These are phyloP conservation scores for Oryza officinalis DNA, from an alignment of 176 grass and related monocot genomes.

Conservation along the genomic window DNA sequence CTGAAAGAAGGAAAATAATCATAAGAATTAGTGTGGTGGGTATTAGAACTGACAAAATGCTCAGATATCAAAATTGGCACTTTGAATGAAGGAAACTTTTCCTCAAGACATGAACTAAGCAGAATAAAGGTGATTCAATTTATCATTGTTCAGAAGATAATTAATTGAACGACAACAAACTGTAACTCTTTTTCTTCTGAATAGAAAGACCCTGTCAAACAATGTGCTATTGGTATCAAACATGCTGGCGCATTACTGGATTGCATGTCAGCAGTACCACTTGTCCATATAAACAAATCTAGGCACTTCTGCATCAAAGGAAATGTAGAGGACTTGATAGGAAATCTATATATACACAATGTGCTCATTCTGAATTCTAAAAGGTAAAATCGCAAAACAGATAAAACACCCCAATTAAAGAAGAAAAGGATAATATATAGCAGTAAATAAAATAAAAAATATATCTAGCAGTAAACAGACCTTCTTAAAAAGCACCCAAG, in stretches of 20 bases:
- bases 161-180: neutral
- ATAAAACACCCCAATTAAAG: neutral
- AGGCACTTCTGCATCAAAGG: constrained; percentile 25
- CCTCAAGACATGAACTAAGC: neutral
- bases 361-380: neutral
- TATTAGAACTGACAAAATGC: constrained; percentile 28
- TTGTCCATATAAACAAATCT: neutral
- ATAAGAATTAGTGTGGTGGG: constrained; percentile 37
- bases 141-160: constrained; percentile 17
- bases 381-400: neutral
- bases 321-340: constrained; percentile 23
- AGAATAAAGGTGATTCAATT: constrained; percentile 27
- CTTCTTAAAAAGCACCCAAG: constrained; percentile 87
- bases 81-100: neutral
- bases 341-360: constrained; percentile 14
- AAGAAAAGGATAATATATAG: neutral
- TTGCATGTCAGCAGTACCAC: neutral
- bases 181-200: neutral
- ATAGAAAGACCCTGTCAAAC: neutral
- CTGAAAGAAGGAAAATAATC: constrained; percentile 49
- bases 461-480: constrained; percentile 37
- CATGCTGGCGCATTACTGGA: neutral
- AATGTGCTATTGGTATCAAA: constrained; percentile 12
- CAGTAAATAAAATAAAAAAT: too few relatives aligned
- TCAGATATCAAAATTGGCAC: constrained; percentile 1